phyloP scores from a whole-genome alignment of 805 yeast genomes.

The Starmerella ratchasimensis region DNA sequence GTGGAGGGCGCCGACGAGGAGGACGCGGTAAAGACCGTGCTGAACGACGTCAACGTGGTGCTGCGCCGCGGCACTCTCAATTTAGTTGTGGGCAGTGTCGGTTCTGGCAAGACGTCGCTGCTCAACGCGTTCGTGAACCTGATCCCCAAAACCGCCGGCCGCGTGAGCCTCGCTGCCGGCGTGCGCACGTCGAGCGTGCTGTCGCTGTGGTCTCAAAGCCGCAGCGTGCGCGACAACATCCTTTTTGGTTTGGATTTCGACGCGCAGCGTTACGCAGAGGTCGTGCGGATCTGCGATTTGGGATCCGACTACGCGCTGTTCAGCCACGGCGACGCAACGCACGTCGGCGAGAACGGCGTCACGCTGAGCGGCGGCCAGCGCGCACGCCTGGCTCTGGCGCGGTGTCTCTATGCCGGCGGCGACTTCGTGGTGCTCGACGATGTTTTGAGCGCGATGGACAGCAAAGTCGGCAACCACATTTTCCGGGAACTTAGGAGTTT shows the following conservation, averaged over 20 bases:
- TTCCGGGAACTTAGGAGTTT: slow-evolving; percentile 46
- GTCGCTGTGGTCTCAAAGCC: slow-evolving; percentile 11
- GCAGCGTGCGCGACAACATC: slow-evolving; percentile 9
- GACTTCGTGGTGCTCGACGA: slow-evolving; percentile 64
- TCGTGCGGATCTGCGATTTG: slow-evolving; percentile 11
- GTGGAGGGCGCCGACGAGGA: neutral
- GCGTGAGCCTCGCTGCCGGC: slow-evolving; percentile 39
- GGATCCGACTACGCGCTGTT: slow-evolving; percentile 11
- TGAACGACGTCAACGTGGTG: slow-evolving; percentile 21
- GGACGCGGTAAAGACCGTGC: slow-evolving; percentile 9
- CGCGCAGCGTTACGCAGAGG: slow-evolving; percentile 3
- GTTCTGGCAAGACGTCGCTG: slow-evolving; percentile 68
- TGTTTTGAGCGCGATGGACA: slow-evolving; percentile 75
- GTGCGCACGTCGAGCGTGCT: slow-evolving; percentile 21
- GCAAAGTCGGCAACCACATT: slow-evolving; percentile 69
- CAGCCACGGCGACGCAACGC: slow-evolving; percentile 25
- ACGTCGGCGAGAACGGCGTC: slow-evolving; percentile 79
- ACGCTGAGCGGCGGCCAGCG: slow-evolving; percentile 83
- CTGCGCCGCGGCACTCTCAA: slow-evolving; percentile 33
- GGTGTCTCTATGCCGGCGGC: slow-evolving; percentile 56
- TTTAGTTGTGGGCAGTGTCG: slow-evolving; percentile 63
- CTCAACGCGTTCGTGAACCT: slow-evolving; percentile 57
- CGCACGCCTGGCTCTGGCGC: slow-evolving; percentile 67
- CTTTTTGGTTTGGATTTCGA: slow-evolving; percentile 20
- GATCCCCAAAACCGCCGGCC: slow-evolving; percentile 45